Evolutionary conservation across 257 asterid genomes (phyloP).

Genomic region (Petunia axillaris): DNA sequence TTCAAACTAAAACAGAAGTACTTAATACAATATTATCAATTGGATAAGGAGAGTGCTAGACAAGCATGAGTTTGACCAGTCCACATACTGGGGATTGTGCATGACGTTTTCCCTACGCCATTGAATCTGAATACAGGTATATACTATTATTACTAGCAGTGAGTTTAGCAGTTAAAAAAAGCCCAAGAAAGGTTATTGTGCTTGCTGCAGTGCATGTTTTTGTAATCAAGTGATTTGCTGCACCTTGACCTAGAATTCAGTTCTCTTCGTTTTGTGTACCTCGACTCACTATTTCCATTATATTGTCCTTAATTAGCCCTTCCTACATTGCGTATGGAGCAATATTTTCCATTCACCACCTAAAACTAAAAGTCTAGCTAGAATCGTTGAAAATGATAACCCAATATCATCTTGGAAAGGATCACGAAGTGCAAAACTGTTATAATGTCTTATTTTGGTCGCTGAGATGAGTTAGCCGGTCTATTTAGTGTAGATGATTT

Average conservation of each 20-base stretch:
- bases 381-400: background rate
- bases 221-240: background rate
- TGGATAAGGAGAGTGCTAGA: background rate
- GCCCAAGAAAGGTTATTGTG: background rate
- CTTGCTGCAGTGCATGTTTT: no score
- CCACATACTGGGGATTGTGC: constrained; percentile 32
- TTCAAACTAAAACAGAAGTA: no score
- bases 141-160: background rate
- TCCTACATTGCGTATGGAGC: background rate
- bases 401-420: background rate
- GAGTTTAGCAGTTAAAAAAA: background rate
- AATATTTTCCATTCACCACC: background rate
- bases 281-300: background rate
- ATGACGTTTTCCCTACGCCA: constrained; percentile 48
- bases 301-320: background rate
- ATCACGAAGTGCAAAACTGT: background rate
- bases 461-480: no score
- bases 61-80: constrained; percentile 29
- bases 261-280: background rate
- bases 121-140: background rate
- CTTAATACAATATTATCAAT: background rate
- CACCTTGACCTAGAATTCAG: background rate
- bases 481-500: no score
- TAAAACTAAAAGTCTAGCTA: background rate
- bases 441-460: no score